Evolutionary conservation across 208 protist genomes (phyloP).

Genomic region (Trypanosomatidae sp.): DNA sequence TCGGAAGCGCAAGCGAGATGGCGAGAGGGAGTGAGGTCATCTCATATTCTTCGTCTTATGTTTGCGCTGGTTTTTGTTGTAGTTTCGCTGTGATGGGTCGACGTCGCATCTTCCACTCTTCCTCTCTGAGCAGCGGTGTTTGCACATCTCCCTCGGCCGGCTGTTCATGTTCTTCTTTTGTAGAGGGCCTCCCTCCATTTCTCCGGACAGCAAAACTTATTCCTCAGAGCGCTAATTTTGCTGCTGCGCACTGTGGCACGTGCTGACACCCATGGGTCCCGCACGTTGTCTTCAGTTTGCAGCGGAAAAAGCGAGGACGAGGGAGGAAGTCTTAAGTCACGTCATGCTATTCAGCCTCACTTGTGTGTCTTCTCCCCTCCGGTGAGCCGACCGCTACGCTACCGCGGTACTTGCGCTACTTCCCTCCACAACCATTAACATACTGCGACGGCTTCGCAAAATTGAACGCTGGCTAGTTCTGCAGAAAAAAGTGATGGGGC

Average conservation of each 20-base stretch:
- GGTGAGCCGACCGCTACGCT: background rate
- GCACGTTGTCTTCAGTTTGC: background rate
- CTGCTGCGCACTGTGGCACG: background rate
- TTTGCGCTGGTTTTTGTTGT: background rate
- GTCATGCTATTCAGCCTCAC: background rate
- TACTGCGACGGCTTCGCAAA: background rate
- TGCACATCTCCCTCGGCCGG: background rate
- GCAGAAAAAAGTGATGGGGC: background rate
- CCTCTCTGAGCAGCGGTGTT: background rate
- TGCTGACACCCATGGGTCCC: background rate
- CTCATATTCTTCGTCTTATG: background rate
- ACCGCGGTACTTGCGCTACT: background rate
- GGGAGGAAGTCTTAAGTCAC: background rate
- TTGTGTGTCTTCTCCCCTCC: too few species aligned
- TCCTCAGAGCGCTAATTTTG: background rate
- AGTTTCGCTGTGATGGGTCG: background rate
- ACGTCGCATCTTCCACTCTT: background rate
- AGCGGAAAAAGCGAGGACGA: background rate
- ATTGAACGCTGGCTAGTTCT: background rate
- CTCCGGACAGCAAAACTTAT: too few species aligned
- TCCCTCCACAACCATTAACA: background rate
- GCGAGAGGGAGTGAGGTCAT: background rate
- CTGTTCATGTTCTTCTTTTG: background rate
- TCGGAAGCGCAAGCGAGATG: conserved; percentile 30
- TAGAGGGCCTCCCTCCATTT: too few species aligned